Evolutionary conservation across 148 eudicot species (phyloP), one percentile per base, ranked within the genome.

Genomic region (Amaranthus hypochondriacus): DNA sequence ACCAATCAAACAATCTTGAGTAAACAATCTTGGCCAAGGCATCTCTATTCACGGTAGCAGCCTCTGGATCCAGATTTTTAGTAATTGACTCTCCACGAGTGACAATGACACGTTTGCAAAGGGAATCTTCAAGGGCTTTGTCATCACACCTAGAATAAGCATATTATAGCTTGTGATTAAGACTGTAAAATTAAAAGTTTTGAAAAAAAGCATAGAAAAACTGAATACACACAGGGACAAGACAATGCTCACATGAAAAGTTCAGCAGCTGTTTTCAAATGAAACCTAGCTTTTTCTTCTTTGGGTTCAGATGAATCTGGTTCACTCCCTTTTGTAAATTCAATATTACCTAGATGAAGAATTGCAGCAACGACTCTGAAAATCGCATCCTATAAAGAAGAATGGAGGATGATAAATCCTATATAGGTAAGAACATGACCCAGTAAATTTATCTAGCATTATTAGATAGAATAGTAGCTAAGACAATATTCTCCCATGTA

Each of bases 1-100:
- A 95, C 99, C 99, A 95, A 81, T 95, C 96, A 84, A 95, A 95
- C 77, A 95, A 87, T 77, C 86, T 83, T 51, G 99, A 87, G 76
- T 92, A 95, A 57, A 90, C 88, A 69, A 79, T 90, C 86, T 88
- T 89, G 56, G 99, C 99, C 81, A 95, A 78, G 66, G 97, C 96
- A 85, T 95, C 99, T 87, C 99, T 86, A 75, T 83, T 92, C 75
- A 89, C 55, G 76, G 86, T 79, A 59, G 97, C 99, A 60, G 90
- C 87, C 49, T 78, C 80, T 21, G 94, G 90, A 81, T 90, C 93
- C 68, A 95, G 88, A 81, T 79, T 82, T 75, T 92, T 95, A 46
- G 88, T 90, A 66, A 95, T 95, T 66, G 91, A 79, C 84, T 92
- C 99, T 74, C 87, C 99, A 71, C 96, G 96, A 80, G 97, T 95